Conservation (phyloP, 805 yeast genomes). For the Candida cerambycidarum region DNA sequence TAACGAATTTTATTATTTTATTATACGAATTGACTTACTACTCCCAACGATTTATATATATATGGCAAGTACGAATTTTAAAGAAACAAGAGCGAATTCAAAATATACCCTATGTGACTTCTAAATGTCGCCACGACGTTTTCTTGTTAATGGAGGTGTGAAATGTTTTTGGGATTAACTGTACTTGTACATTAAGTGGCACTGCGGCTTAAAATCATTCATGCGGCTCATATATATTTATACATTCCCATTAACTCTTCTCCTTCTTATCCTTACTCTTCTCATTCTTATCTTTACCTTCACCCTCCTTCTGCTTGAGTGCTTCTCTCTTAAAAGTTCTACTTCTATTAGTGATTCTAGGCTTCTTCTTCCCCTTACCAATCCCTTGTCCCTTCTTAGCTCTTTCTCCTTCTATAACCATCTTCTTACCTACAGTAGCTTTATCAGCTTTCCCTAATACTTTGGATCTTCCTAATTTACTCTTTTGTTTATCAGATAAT, state of each 20-base stretch:
- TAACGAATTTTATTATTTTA: background rate
- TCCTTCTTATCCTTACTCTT: too few relatives aligned
- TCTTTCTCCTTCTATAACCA: slow-evolving; percentile 70
- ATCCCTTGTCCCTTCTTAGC: slow-evolving; percentile 60
- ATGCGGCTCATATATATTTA: background rate
- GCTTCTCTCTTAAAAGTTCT: slow-evolving; percentile 43
- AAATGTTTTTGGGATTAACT: background rate
- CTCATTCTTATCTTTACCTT: too few relatives aligned
- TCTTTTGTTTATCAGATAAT: slow-evolving; percentile 66
- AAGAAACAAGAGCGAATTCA: background rate
- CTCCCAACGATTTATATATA: background rate
- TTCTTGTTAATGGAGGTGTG: background rate
- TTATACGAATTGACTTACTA: background rate
- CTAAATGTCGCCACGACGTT: background rate
- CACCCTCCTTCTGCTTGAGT: background rate
- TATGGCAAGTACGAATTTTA: background rate
- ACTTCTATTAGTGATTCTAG: slow-evolving; percentile 58
- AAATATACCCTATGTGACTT: background rate
- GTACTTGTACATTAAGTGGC: too few relatives aligned
- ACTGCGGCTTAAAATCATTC: too few relatives aligned
- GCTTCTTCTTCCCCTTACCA: slow-evolving; percentile 43
- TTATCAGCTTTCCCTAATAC: slow-evolving; percentile 80
- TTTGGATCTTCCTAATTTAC: slow-evolving; percentile 78
- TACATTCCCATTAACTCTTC: background rate
- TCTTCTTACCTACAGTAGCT: slow-evolving; percentile 55